A percentile compares a stretch with the other conserved stretches of the same genome.
These are phyloP conservation scores for Penicillium odoratum DNA, from an alignment of 495 filamentous ascomycete species.

Conservation along the genomic window DNA sequence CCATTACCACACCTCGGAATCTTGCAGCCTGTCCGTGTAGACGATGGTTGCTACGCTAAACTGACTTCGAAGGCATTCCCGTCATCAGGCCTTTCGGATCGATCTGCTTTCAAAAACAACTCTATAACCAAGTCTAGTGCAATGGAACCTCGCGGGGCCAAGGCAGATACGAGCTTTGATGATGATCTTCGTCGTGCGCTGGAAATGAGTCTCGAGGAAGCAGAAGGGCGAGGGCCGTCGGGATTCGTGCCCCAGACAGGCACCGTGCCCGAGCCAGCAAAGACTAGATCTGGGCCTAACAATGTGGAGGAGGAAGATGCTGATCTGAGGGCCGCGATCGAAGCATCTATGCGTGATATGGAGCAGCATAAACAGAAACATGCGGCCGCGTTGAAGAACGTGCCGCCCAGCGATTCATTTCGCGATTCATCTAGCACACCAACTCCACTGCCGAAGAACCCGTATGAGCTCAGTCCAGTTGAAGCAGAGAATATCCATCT, in stretches of 20 bases:
- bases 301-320: conserved; percentile 68
- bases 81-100: conserved; percentile 43
- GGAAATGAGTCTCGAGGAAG: conserved; percentile 95
- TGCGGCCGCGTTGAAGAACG: conserved; percentile 71
- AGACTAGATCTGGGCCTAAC: conserved; percentile 35
- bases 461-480: conserved; percentile 90
- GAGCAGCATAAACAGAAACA: conserved; percentile 95
- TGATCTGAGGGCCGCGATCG: conserved; percentile 93
- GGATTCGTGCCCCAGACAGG: conserved; percentile 71
- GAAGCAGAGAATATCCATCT: conserved; percentile 98
- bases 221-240: conserved; percentile 67
- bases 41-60: conserved; percentile 92
- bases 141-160: conserved; percentile 88
- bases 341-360: conserved; percentile 95
- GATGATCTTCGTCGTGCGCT: conserved; percentile 91
- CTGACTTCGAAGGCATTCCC: conserved; percentile 68
- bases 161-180: conserved; percentile 86
- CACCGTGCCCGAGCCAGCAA: conserved; percentile 40
- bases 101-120: conserved; percentile 51
- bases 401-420: conserved; percentile 37
- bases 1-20: conserved; percentile 93
- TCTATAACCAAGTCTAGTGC: conserved; percentile 53
- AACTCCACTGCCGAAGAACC: conserved; percentile 69
- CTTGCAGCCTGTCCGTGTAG: conserved; percentile 86
- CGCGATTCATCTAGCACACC: conserved; percentile 27